phyloP scores from a whole-genome alignment of 768 basidiomycete genomes.

The Pulveroboletus sp. region DNA sequence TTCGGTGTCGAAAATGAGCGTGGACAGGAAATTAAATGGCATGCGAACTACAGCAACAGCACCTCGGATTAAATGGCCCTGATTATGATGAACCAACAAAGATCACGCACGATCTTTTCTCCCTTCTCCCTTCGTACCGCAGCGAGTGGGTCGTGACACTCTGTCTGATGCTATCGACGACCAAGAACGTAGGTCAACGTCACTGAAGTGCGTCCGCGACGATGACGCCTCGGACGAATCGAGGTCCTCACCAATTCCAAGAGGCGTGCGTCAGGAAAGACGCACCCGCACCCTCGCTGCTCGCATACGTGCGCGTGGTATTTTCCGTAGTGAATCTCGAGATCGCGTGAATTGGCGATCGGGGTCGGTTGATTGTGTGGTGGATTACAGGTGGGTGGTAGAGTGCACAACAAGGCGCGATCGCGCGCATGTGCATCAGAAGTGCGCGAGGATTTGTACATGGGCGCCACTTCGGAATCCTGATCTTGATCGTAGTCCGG shows the following conservation, averaged over 20 bases:
- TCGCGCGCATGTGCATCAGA: constrained; percentile 20
- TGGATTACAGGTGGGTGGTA: constrained; percentile 79
- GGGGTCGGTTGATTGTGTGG: constrained; percentile 52
- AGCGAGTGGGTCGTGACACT: constrained; percentile 87
- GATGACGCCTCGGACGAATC: constrained; percentile 1
- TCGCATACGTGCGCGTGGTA: constrained; percentile 85
- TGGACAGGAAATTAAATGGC: constrained; percentile 60
- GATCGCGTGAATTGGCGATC: constrained; percentile 61
- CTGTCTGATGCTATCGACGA: constrained; percentile 64
- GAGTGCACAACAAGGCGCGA: constrained; percentile 58
- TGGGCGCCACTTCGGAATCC: constrained; percentile 23
- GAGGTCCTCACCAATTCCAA: constrained; percentile 65
- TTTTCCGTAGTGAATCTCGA: constrained; percentile 79
- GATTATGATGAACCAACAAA: not conserved
- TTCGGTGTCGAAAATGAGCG: constrained; percentile 70
- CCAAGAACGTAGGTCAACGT: not conserved
- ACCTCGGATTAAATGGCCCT: not conserved
- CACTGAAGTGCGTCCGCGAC: not conserved
- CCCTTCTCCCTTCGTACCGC: constrained; percentile 71
- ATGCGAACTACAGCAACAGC: constrained; percentile 61
- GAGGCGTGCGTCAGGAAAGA: constrained; percentile 80
- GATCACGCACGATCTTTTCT: constrained; percentile 66
- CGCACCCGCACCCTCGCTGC: constrained; percentile 61
- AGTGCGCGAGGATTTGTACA: constrained; percentile 33
- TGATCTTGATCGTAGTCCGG: constrained; percentile 1